These are phyloP conservation scores for Xerocomus nothofagi DNA, from an alignment of 1,284 basidiomycete species.

Conservation along the genomic window DNA sequence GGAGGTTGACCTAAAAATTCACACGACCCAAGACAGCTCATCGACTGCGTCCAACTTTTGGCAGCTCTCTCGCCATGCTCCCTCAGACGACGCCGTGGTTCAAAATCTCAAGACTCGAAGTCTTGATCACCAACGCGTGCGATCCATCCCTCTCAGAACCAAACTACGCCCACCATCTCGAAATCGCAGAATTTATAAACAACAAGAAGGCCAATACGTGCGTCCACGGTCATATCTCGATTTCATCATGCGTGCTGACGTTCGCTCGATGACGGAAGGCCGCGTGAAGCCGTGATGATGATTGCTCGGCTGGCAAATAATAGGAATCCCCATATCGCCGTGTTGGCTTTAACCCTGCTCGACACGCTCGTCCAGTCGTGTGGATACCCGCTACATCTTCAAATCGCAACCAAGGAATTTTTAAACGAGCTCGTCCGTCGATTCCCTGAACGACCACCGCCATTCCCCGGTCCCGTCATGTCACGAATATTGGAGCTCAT, in stretches of 20 bases:
- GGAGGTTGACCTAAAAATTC: too few relatives aligned
- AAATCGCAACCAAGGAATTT: slow-evolving; percentile 99
- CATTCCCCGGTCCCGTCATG: slow-evolving; percentile 95
- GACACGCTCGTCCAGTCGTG: slow-evolving; percentile 95
- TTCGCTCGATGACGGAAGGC: slow-evolving; percentile 44
- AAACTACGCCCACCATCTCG: slow-evolving; percentile 90
- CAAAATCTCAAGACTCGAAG: slow-evolving; percentile 61
- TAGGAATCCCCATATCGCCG: slow-evolving; percentile 86
- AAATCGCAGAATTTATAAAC: slow-evolving; percentile 93
- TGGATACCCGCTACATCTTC: slow-evolving; percentile 96
- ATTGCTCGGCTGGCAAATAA: slow-evolving; percentile 84
- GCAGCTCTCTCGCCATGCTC: slow-evolving; percentile 18
- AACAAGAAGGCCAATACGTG: slow-evolving; percentile 96
- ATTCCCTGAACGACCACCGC: slow-evolving; percentile 96
- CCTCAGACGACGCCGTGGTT: slow-evolving; percentile 37
- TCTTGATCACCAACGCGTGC: slow-evolving; percentile 81
- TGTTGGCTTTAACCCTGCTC: slow-evolving; percentile 81
- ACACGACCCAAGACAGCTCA: slow-evolving; percentile 5
- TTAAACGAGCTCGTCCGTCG: slow-evolving; percentile 97
- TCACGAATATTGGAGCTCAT: slow-evolving; percentile 92
- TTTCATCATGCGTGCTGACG: slow-evolving; percentile 1
- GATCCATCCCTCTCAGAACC: slow-evolving; percentile 86
- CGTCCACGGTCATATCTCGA: slow-evolving; percentile 34
- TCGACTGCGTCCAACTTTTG: slow-evolving; percentile 1
- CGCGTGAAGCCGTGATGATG: slow-evolving; percentile 86